phyloP scores from a whole-genome alignment of 2,329 filamentous ascomycete genomes.

The Venturia nashicola region DNA sequence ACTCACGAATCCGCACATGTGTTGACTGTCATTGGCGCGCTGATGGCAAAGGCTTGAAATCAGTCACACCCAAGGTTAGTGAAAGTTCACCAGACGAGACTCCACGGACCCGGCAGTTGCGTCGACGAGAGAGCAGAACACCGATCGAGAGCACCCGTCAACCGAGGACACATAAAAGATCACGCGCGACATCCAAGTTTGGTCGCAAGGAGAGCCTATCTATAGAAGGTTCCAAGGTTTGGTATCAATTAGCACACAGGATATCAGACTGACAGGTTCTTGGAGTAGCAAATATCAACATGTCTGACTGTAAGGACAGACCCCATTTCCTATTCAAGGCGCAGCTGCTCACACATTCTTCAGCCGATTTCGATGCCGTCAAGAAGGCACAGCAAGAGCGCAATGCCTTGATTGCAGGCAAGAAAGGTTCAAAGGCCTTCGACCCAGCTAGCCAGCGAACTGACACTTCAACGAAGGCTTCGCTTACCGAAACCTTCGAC shows the following conservation, averaged over 20 bases:
- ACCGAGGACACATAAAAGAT: background rate
- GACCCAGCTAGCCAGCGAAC: conserved; percentile 69
- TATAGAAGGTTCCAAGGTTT: background rate
- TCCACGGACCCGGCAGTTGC: background rate
- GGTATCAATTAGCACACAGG: background rate
- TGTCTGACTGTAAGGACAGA: conserved; percentile 22
- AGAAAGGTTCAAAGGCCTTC: conserved; percentile 71
- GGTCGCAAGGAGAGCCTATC: background rate
- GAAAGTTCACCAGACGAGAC: background rate
- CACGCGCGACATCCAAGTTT: background rate
- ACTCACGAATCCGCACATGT: background rate
- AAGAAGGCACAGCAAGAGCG: conserved; percentile 85
- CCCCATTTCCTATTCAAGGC: background rate
- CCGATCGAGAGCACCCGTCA: background rate
- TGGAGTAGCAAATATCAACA: conserved; percentile 13
- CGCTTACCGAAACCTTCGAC: conserved; percentile 80
- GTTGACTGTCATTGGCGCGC: background rate
- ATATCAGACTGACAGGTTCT: conserved; percentile 2
- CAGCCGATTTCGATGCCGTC: conserved; percentile 76
- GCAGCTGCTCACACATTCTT: conserved; percentile 2
- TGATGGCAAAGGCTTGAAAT: background rate
- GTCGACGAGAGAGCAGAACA: background rate
- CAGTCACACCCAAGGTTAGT: background rate
- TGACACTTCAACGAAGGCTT: conserved; percentile 79
- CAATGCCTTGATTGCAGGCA: conserved; percentile 63